These are phyloP conservation scores for Lachnellula occidentalis DNA, from an alignment of 2,329 filamentous ascomycete species.

Conservation along the genomic window DNA sequence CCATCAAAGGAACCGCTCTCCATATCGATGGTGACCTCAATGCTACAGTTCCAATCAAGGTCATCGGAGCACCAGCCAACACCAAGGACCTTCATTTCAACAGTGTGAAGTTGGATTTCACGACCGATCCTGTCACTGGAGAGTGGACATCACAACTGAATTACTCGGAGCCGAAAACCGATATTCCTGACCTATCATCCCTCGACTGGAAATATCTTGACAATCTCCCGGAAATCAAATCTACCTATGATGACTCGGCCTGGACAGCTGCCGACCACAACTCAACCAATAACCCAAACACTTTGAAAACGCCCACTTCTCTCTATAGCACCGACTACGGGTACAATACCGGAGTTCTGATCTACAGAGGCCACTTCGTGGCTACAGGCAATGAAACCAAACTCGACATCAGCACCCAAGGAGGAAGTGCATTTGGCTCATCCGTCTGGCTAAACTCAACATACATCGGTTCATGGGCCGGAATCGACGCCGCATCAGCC, in stretches of 20 bases:
- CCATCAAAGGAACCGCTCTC: constrained; percentile 49
- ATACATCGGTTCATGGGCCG: constrained; percentile 60
- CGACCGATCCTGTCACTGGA: constrained; percentile 39
- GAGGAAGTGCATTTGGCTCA: constrained; percentile 62
- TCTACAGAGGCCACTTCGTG: constrained; percentile 66
- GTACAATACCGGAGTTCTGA: constrained; percentile 61
- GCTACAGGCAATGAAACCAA: constrained; percentile 54
- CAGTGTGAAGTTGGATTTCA: constrained; percentile 37
- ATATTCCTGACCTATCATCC: constrained; percentile 50
- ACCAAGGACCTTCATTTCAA: constrained; percentile 59
- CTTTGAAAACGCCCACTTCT: constrained; percentile 55
- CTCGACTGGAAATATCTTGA: constrained; percentile 66
- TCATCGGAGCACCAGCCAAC: constrained; percentile 55
- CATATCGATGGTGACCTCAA: constrained; percentile 68
- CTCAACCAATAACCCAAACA: constrained; percentile 54
- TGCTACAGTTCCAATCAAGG: constrained; percentile 58
- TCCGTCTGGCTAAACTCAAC: constrained; percentile 60
- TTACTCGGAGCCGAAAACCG: constrained; percentile 45
- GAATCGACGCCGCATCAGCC: constrained; percentile 43
- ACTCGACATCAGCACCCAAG: constrained; percentile 55
- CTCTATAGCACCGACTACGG: constrained; percentile 70
- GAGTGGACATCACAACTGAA: constrained; percentile 46
- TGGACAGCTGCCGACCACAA: constrained; percentile 59
- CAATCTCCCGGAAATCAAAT: constrained; percentile 62
- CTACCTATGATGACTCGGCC: constrained; percentile 59